phyloP scores from a whole-genome alignment of 2,329 filamentous ascomycete species.

The Curvularia lunata region DNA sequence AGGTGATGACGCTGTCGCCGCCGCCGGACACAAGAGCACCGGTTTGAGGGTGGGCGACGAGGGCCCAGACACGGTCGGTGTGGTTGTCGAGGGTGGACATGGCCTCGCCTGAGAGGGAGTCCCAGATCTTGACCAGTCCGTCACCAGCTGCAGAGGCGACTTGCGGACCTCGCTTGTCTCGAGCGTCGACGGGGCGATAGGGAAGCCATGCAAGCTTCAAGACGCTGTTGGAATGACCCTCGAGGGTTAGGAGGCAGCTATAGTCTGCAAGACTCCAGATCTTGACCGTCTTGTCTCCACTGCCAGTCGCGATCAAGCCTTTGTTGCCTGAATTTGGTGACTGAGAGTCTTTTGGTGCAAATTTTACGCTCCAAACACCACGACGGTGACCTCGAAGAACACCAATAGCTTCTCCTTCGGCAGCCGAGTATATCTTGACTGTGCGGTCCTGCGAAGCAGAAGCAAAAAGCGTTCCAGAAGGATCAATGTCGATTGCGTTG shows the following conservation, averaged over 20 bases:
- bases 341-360: constrained; percentile 80
- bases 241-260: constrained; percentile 89
- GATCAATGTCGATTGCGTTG: constrained; percentile 86
- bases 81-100: constrained; percentile 96
- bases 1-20: constrained; percentile 89
- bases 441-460: constrained; percentile 96
- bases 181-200: constrained; percentile 49
- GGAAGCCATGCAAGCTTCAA: constrained; percentile 91
- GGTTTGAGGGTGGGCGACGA: constrained; percentile 69
- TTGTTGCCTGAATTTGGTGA: constrained; percentile 65
- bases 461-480: constrained; percentile 79
- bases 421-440: constrained; percentile 93
- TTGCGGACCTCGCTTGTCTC: constrained; percentile 66
- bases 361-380: constrained; percentile 94
- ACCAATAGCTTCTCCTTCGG: constrained; percentile 88
- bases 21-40: constrained; percentile 86
- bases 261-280: constrained; percentile 94
- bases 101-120: constrained; percentile 80
- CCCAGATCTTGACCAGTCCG: constrained; percentile 96
- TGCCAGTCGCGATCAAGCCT: constrained; percentile 86
- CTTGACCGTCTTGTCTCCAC: constrained; percentile 94
- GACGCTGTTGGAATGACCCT: constrained; percentile 95
- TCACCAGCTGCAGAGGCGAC: constrained; percentile 91
- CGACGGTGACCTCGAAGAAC: constrained; percentile 91
- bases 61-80: constrained; percentile 91